phyloP scores from a whole-genome alignment of 371 early-diverging fungal species.

The Mortierella sp. region DNA sequence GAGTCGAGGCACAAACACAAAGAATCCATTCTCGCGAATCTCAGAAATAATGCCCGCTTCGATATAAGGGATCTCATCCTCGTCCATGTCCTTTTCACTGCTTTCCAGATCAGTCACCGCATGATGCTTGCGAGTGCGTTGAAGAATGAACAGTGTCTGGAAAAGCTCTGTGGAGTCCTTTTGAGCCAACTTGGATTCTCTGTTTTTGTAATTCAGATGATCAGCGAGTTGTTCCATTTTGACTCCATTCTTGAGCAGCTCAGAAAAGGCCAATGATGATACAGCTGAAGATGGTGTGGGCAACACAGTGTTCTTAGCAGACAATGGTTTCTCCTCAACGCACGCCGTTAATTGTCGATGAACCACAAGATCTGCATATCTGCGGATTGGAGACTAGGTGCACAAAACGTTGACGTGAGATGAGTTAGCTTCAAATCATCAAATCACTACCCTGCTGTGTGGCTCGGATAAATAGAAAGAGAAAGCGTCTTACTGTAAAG shows the following conservation, averaged over 20 bases:
- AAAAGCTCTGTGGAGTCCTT: conserved; percentile 83
- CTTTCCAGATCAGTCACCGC: neutral
- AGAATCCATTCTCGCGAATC: conserved; percentile 78
- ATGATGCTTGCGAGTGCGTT: conserved; percentile 50
- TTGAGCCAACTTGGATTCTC: conserved; percentile 81
- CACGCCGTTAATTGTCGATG: conserved; percentile 84
- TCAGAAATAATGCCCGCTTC: conserved; percentile 78
- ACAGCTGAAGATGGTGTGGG: neutral
- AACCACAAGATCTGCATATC: conserved; percentile 98
- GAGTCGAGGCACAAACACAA: conserved; percentile 76
- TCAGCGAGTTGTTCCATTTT: conserved; percentile 63
- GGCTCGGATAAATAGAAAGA: neutral
- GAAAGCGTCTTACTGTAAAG: conserved; percentile 77
- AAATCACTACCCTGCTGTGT: neutral
- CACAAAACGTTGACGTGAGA: neutral
- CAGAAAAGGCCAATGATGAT: conserved; percentile 20
- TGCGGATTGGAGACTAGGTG: conserved; percentile 92
- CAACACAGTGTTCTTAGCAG: neutral
- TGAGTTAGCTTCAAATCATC: neutral
- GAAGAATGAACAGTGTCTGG: conserved; percentile 77
- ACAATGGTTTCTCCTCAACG: conserved; percentile 25
- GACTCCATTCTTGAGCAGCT: conserved; percentile 55
- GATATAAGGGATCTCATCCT: conserved; percentile 53
- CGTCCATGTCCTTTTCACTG: conserved; percentile 16
- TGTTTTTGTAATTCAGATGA: conserved; percentile 74